Base-by-base conservation (phyloP, 257 asterid genomes). In the Fraxinus pennsylvanica region DNA sequence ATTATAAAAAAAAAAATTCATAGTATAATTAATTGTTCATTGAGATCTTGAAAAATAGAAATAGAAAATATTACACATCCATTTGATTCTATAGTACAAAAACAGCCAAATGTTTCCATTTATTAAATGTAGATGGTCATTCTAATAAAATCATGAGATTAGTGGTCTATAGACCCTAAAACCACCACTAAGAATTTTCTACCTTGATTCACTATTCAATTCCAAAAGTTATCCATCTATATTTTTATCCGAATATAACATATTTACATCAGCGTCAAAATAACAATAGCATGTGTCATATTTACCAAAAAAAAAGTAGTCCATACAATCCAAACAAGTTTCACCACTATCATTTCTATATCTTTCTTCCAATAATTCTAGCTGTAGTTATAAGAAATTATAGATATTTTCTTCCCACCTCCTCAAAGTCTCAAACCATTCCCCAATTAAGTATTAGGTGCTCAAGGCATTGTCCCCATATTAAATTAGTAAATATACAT, bases 301-400 rank as follows among this genome's bases (percentile, higher is more conserved):
- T 25, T 63, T 27, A 63, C 5, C 27, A 32, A 32, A 43, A 43
- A 4, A 59, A 6, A 22, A 3, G 36, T 10, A 27, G 69, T 22
- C 69, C 19, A 63, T 8, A 57, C 50, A 43, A 2, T 43, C 52
- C 52, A 3, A 43, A 43, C 38, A 59, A 68, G 6, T 30, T 17
- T 4, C 25, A 25, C 66, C 66, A 47, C 67, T 71, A 43, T 19
- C 13, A 41, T 75, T 7, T 35, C 43, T 63, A 35, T 12, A 41
- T 41, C 39, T 36, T 57, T 65, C 72, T 71, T 70, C 69, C 72
- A 59, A 47, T 7, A 38, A 14, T 52, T 72, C 59, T 5, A 43
- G 17, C n/a, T 43, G 19, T 10, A 25, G 38, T 38, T 50, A 29
- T 13, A 36, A 4, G 54, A 74, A 59, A 2, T 29, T 39, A 15